Percentiles rank a stretch among this genome's conserved stretches.
phyloP scores from a whole-genome alignment of 495 filamentous ascomycete genomes.

The Talaromyces nanjingensis region DNA sequence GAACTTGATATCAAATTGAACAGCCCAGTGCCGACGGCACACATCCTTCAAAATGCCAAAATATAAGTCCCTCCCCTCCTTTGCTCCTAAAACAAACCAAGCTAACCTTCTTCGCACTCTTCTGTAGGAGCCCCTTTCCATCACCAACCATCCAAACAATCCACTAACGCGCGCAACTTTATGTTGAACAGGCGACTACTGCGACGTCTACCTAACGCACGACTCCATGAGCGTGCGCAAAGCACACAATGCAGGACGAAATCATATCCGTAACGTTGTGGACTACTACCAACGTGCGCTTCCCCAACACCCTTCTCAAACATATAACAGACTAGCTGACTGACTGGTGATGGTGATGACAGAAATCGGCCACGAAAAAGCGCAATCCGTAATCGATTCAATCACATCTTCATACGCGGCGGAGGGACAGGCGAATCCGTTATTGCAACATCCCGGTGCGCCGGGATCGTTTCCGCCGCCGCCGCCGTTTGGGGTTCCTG shows the following conservation, averaged over 20 bases:
- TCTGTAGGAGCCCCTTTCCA: constrained; percentile 48
- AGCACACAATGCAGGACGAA: constrained; percentile 92
- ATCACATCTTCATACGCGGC: constrained; percentile 93
- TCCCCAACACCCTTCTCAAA: background rate
- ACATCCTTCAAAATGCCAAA: constrained; percentile 59
- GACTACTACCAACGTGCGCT: constrained; percentile 92
- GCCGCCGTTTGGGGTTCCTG: constrained; percentile 50
- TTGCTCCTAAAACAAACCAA: constrained; percentile 15
- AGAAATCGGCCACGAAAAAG: constrained; percentile 99
- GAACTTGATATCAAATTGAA: background rate
- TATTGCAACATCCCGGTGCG: constrained; percentile 52
- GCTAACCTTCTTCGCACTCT: constrained; percentile 55
- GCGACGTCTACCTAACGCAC: constrained; percentile 99
- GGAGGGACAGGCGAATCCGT: constrained; percentile 85
- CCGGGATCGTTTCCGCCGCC: constrained; percentile 43
- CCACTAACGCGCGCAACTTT: constrained; percentile 4
- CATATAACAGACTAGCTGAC: background rate
- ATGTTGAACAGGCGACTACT: constrained; percentile 77
- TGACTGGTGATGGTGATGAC: constrained; percentile 2
- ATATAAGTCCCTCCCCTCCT: constrained; percentile 63
- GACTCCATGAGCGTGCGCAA: constrained; percentile 99
- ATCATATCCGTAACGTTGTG: constrained; percentile 93
- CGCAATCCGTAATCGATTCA: constrained; percentile 93
- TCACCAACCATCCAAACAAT: constrained; percentile 4
- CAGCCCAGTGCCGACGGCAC: background rate